Evolutionary conservation across 139 green algal species (phyloP), one percentile per base, ranked within the genome.

Genomic region (Gonium pectorale): DNA sequence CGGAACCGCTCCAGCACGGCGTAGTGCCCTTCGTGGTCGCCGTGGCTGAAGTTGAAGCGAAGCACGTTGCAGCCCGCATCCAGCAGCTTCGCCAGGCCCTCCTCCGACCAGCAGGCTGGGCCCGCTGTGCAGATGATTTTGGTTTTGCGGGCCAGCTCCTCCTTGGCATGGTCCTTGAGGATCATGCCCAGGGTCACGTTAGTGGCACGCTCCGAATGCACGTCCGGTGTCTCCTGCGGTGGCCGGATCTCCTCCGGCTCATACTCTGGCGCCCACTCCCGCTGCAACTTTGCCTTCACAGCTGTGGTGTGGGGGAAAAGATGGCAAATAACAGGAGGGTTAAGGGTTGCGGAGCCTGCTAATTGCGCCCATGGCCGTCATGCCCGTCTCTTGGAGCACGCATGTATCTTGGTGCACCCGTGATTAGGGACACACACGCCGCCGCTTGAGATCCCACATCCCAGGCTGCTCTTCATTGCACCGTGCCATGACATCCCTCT

Each of bases 11-110:
- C 79, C 31, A 96, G 79, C 44, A 95, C 92, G 37, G 37, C 56
- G 37, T 60, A 72, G 46, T 91, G 88, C 0, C 79, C 88, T 31
- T 79, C 90, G 74, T 97, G 94, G 59, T 87, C 86, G 15, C 94
- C 94, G 86, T 97, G 94, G 37, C 87, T 94, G 83, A 97, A 97
- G 89, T 97, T 97, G 52, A 97, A 92, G n/a, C 94, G 83, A 2
- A 86, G 68, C 27, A 97, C 86, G 59, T 90, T 91, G 67, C 93
- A 89, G 27, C 92, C 92, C 29, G 89, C 83, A 24, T 92, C 85
- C 6, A 95, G 85, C 56, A 95, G 85, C 54, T 85, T 79, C 6
- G n/a, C 79, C 43, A 94, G 63, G 4, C 54, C 85, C 46, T 91
- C 89, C 81, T 92, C 90, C 37, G 62, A 89, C 86, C 93, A 91